Conservation (phyloP, 139 green algal genomes). For the Diplosphaera chodatii region DNA sequence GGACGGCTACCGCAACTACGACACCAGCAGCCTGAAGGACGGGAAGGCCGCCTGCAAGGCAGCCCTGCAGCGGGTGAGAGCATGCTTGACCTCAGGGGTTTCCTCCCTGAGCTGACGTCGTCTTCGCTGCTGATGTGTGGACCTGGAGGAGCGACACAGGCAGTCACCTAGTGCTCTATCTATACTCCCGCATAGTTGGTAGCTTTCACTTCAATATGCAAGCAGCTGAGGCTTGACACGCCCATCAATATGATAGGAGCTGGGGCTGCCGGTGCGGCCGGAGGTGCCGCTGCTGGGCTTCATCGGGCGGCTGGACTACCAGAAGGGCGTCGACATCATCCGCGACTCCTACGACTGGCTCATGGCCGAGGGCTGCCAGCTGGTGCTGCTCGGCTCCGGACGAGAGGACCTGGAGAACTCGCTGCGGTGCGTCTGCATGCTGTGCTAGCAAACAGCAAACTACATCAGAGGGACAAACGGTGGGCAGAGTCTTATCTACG, state of each 20-base stretch:
- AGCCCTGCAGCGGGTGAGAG: slow-evolving; percentile 55
- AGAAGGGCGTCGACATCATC: slow-evolving; percentile 99
- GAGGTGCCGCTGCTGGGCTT: slow-evolving; percentile 84
- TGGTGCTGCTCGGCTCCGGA: slow-evolving; percentile 91
- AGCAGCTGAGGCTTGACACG: no score
- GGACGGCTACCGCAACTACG: slow-evolving; percentile 77
- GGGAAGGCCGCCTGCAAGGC: slow-evolving; percentile 86
- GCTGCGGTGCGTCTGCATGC: slow-evolving; percentile 29
- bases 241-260: no score
- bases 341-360: slow-evolving; percentile 80
- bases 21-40: slow-evolving; percentile 38
- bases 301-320: slow-evolving; percentile 89
- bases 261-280: slow-evolving; percentile 84
- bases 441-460: no score
- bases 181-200: no score
- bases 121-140: no score
- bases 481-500: no score
- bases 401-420: slow-evolving; percentile 79
- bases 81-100: no score
- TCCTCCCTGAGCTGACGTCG: no score
- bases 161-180: no score
- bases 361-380: slow-evolving; percentile 75
- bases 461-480: no score
- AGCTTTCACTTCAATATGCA: no score
- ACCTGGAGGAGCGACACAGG: no score